Evolutionary conservation across 1,284 basidiomycete species (phyloP).

Genomic region (Trichosporon sp.): DNA sequence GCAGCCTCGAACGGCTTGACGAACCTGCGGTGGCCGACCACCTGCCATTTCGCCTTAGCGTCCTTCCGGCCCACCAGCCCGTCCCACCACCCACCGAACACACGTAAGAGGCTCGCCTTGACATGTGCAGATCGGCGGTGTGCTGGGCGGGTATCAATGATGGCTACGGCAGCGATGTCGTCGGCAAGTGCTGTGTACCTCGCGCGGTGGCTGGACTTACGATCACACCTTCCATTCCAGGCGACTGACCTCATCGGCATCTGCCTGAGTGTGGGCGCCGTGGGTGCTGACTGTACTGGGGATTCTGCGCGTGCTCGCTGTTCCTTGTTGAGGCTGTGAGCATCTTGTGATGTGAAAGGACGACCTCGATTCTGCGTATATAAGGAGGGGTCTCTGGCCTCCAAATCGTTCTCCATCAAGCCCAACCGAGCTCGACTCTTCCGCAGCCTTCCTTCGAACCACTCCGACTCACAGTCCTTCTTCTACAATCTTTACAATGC

Average conservation of each 20-base stretch:
- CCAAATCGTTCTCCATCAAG: background rate
- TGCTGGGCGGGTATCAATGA: background rate
- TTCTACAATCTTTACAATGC: background rate
- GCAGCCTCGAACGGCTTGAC: background rate
- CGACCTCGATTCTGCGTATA: background rate
- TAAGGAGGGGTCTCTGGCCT: background rate
- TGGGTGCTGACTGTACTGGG: too few relatives aligned
- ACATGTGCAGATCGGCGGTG: background rate
- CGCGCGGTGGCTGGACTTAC: background rate
- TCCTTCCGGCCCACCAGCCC: background rate
- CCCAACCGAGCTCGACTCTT: background rate
- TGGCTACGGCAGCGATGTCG: too few relatives aligned
- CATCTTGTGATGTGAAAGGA: too few relatives aligned
- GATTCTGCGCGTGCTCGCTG: too few relatives aligned
- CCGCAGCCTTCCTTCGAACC: background rate
- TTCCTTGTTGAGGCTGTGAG: too few relatives aligned
- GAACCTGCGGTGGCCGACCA: background rate
- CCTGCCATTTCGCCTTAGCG: background rate
- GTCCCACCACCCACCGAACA: background rate
- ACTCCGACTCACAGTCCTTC: background rate
- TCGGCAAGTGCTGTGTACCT: background rate
- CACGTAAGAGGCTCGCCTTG: background rate
- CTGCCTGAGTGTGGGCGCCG: too few relatives aligned
- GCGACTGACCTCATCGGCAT: too few relatives aligned
- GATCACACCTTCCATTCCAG: background rate